Evolutionary conservation across 257 asterid genomes (phyloP), one percentile per base, ranked within the genome.

Genomic region (Forsythia viridissima): DNA sequence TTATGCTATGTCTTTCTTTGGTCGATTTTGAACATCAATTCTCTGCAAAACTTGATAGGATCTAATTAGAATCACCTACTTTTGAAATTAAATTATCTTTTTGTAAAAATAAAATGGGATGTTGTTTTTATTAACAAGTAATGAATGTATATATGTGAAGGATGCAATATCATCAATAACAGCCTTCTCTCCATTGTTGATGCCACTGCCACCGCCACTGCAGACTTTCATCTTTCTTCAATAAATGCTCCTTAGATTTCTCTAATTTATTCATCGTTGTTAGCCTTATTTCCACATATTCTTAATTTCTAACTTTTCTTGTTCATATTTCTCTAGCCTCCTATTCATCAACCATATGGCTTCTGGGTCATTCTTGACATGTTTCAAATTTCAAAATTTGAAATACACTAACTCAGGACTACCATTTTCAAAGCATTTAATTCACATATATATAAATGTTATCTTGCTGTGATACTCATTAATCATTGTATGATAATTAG

Each of bases 261-360:
- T 39, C 82, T 86, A 12, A 24, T 66, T 72, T 72, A 67, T 74
- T 63, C 80, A 38, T 44, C 87, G 48, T 57, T 68, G 76, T 52
- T 80, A 66, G 63, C 78, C 48, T 74, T 81, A 73, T 81, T 88
- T 72, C 89, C 89, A 73, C 90, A 89, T 82, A 52, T 20, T 18
- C 7, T 21, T 70, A 11, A 3, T 61, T 20, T 16, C 80, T 51
- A 48, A 6, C 48, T 6, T 77, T 10, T 36, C 10, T 36, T 75
- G 30, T n/a, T 20, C 71, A 75, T 30, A 20, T 76, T 43, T 4
- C 11, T 24, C 24, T 24, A 24, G 24, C 24, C 24, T 0, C 24
- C 24, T 0, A 0, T 24, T 24, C 24, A 24, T 24, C 24, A 24
- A 24, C 24, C 24, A 24, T 24, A 24, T 24, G 24, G 24, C 0